These are phyloP conservation scores for Trichocladium uniseriatum DNA, from an alignment of 495 filamentous ascomycete genomes.

Conservation along the genomic window DNA sequence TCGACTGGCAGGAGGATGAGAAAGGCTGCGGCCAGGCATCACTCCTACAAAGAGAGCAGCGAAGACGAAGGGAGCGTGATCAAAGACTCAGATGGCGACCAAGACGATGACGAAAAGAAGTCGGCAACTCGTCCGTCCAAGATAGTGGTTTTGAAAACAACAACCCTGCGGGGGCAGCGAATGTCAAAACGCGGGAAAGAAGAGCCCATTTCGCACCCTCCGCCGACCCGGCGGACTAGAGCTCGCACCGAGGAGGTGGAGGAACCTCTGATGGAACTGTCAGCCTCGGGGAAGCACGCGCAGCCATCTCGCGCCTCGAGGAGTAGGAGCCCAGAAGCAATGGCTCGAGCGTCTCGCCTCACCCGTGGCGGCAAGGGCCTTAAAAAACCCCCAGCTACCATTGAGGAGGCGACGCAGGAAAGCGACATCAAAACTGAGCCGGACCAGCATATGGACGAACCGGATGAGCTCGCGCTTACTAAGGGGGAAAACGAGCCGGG, in stretches of 20 bases:
- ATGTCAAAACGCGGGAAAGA: slow-evolving; percentile 15
- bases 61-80: slow-evolving; percentile 31
- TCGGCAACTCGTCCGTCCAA: slow-evolving; percentile 20
- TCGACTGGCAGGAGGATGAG: slow-evolving; percentile 63
- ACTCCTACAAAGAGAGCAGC: slow-evolving; percentile 40
- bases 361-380: slow-evolving; percentile 56
- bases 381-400: slow-evolving; percentile 48
- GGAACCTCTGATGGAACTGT: slow-evolving; percentile 43
- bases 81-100: slow-evolving; percentile 27
- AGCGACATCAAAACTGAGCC: slow-evolving; percentile 27
- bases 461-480: slow-evolving; percentile 29
- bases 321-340: slow-evolving; percentile 58
- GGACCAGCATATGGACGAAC: slow-evolving; percentile 16
- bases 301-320: slow-evolving; percentile 39
- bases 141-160: slow-evolving; percentile 24
- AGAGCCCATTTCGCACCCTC: slow-evolving; percentile 10
- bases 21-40: slow-evolving; percentile 44
- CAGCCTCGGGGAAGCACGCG: slow-evolving; percentile 69
- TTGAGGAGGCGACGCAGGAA: slow-evolving; percentile 51
- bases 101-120: slow-evolving; percentile 20
- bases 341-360: slow-evolving; percentile 33
- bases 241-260: slow-evolving; percentile 40
- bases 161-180: slow-evolving; percentile 4
- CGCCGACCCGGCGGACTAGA: slow-evolving; percentile 34
- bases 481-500: slow-evolving; percentile 11